Base-by-base conservation (phyloP, 1,139 yeast genomes). In the Suhomyces maxii region DNA sequence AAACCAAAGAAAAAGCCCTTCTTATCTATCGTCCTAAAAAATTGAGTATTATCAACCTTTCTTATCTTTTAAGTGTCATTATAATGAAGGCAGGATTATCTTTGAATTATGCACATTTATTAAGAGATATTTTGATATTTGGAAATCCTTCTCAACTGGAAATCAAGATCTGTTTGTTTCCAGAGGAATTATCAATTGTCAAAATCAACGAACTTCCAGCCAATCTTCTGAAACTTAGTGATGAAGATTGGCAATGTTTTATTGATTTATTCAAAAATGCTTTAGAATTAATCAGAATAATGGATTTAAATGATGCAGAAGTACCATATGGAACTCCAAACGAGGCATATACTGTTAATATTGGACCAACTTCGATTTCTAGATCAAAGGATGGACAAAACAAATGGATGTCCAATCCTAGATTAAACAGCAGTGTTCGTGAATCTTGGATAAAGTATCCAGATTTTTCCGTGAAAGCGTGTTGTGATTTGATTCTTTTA, bases 381-480 rank as follows among this genome's bases (percentile, higher is more conserved):
- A 28, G 31, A 28, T 9, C 31, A 28, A 34, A 39, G 12, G 43
- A 26, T 23, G 26, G 32, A 3, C 39, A 51, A 50, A 73, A 71
- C 43, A 64, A 69, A 0, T 76, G 81, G 80, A 51, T 67, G 39
- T 77, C 74, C 54, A 70, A 65, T 33, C 58, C 61, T 7, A 57
- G 72, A 65, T 42, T 56, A 56, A 37, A 66, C 55, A 50, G 63
- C 59, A 41, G 58, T n/a, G n/a, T 42, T n/a, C 41, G 52, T 51
- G 75, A 73, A 44, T 64, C 70, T 0, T 76, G 81, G 80, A 51
- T 67, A 36, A 78, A 75, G 54, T 72, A 66, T 35, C 60, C 65
- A 6, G 59, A 73, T 65, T 42, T 56, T 56, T 39, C 67, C 55
- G 49, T 63, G 58, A 41, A 58, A 53, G 36, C 65, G 46, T 52